Evolutionary conservation across 2,329 filamentous ascomycete species (phyloP).

Genomic region (Davidsoniella neocaledoniae): DNA sequence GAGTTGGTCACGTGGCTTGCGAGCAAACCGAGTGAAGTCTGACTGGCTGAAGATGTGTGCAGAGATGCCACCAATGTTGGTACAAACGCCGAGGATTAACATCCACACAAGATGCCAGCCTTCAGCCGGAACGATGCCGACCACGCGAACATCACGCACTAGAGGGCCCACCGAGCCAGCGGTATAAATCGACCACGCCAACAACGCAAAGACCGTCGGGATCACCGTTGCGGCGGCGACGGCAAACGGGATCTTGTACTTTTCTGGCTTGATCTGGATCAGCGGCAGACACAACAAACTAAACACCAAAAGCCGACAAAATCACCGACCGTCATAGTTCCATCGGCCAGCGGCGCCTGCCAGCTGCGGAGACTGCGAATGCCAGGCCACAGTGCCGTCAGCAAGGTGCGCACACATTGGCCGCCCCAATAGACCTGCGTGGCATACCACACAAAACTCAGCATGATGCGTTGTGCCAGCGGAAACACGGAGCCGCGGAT

Average conservation of each 20-base stretch:
- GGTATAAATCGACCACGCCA: slow-evolving; percentile 28
- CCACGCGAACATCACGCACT: slow-evolving; percentile 17
- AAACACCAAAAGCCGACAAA: slow-evolving; percentile 24
- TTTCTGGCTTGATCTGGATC: slow-evolving; percentile 31
- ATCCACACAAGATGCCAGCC: slow-evolving; percentile 16
- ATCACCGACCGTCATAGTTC: slow-evolving; percentile 21
- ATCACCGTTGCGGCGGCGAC: slow-evolving; percentile 28
- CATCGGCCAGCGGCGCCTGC: slow-evolving; percentile 18
- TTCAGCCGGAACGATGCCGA: slow-evolving; percentile 14
- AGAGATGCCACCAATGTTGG: slow-evolving; percentile 17
- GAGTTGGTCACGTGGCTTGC: slow-evolving; percentile 15
- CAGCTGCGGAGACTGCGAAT: slow-evolving; percentile 22
- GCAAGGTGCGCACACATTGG: slow-evolving; percentile 22
- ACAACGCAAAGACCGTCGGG: slow-evolving; percentile 23
- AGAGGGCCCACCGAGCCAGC: slow-evolving; percentile 27
- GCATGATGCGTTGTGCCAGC: slow-evolving; percentile 27
- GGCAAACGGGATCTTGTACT: slow-evolving; percentile 28
- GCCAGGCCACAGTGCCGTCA: slow-evolving; percentile 29
- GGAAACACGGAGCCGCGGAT: slow-evolving; percentile 25
- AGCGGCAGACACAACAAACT: slow-evolving; percentile 27
- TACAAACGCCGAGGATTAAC: slow-evolving; percentile 19
- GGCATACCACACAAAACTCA: slow-evolving; percentile 34
- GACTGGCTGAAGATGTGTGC: slow-evolving; percentile 19
- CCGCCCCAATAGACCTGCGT: slow-evolving; percentile 22
- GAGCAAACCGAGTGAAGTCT: slow-evolving; percentile 19